phyloP scores from a whole-genome alignment of 345 rosid species.

The Excoecaria agallocha region DNA sequence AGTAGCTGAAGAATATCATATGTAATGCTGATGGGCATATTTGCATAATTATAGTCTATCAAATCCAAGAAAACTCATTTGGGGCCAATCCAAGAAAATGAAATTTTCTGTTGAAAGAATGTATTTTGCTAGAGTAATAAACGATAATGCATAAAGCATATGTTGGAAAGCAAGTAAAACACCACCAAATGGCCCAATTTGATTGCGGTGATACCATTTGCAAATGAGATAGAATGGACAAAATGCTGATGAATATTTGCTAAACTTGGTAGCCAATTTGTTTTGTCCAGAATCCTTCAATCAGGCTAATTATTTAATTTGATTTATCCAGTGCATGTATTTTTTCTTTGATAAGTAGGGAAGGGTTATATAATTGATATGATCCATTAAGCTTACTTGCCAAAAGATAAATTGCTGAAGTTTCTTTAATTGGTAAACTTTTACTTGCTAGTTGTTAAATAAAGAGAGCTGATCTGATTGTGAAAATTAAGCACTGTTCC shows the following conservation, averaged over 20 bases:
- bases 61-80: not conserved
- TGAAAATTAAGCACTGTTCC: not conserved
- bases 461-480: not conserved
- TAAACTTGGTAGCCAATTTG: too few species aligned
- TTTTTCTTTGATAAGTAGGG: too few species aligned
- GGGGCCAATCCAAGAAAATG: too few species aligned
- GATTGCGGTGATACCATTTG: slow-evolving; percentile 8
- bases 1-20: slow-evolving; percentile 28
- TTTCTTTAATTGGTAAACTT: not conserved
- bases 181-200: slow-evolving; percentile 33
- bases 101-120: not conserved
- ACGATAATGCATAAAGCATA: slow-evolving; percentile 26
- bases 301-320: too few species aligned
- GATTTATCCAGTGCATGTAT: too few species aligned
- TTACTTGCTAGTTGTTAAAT: not conserved
- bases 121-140: slow-evolving; percentile 28
- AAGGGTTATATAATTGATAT: too few species aligned
- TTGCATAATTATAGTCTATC: slow-evolving; percentile 42
- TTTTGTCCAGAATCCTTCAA: too few species aligned
- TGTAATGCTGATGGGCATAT: slow-evolving; percentile 39
- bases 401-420: not conserved
- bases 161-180: slow-evolving; percentile 24
- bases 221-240: not conserved
- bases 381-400: not conserved
- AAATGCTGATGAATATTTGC: too few species aligned